These are phyloP conservation scores for Emydomyces testavorans DNA, from an alignment of 2,329 filamentous ascomycete species.

Conservation along the genomic window DNA sequence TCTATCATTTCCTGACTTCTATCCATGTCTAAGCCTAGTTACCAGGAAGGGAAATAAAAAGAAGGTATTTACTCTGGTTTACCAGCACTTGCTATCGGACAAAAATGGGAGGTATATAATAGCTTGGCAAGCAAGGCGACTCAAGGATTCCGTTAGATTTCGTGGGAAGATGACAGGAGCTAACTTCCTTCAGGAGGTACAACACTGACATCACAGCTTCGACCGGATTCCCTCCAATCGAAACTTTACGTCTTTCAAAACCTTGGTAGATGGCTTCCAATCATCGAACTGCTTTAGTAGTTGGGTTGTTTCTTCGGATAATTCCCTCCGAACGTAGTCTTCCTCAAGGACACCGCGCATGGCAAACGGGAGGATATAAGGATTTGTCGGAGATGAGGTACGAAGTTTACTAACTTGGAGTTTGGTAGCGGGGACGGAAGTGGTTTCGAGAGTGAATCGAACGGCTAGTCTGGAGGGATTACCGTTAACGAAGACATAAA, in stretches of 20 bases:
- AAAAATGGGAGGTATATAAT: constrained; percentile 1
- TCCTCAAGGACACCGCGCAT: constrained; percentile 91
- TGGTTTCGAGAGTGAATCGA: constrained; percentile 62
- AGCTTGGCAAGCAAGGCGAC: not conserved
- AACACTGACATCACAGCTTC: constrained; percentile 47
- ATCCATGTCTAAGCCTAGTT: not conserved
- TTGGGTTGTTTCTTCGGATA: constrained; percentile 63
- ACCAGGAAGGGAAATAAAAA: not conserved
- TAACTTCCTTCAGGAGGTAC: not conserved
- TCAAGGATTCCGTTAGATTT: not conserved
- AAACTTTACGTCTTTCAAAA: constrained; percentile 91
- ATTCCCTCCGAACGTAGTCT: constrained; percentile 71
- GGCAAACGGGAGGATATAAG: constrained; percentile 87
- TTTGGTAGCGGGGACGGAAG: constrained; percentile 38
- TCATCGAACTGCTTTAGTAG: constrained; percentile 81
- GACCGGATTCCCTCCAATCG: constrained; percentile 82
- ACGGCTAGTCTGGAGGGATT: constrained; percentile 50
- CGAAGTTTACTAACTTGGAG: constrained; percentile 40
- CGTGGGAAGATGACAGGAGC: not conserved
- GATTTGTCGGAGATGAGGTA: constrained; percentile 47
- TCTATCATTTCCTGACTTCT: constrained; percentile 10
- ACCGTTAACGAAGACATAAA: not conserved
- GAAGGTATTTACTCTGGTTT: not conserved
- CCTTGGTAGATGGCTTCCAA: constrained; percentile 84
- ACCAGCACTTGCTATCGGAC: not conserved